These are phyloP conservation scores for Taiwanofungus camphoratus DNA, from an alignment of 1,284 basidiomycete species.

Conservation along the genomic window DNA sequence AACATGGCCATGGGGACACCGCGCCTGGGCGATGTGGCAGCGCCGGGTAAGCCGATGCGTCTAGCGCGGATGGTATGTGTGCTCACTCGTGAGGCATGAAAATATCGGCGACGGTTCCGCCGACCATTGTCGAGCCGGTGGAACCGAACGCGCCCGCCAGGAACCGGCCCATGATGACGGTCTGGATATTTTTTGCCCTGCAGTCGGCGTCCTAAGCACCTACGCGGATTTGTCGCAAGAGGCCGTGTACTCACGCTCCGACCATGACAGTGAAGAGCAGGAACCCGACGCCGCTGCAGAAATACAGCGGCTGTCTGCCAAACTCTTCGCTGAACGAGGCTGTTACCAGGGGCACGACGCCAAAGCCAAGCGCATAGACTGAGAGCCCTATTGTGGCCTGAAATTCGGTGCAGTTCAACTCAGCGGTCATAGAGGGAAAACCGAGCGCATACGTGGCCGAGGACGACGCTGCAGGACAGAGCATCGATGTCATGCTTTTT, in stretches of 20 bases:
- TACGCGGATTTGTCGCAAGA: background rate
- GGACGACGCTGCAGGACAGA: slow-evolving; percentile 44
- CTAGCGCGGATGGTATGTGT: too few relatives aligned
- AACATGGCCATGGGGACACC: slow-evolving; percentile 72
- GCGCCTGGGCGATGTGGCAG: too few relatives aligned
- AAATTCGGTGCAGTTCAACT: slow-evolving; percentile 53
- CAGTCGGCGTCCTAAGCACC: background rate
- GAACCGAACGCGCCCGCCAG: slow-evolving; percentile 66
- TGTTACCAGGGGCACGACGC: slow-evolving; percentile 61
- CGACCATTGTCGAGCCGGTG: slow-evolving; percentile 71
- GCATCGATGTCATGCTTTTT: background rate
- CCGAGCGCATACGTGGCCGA: slow-evolving; percentile 54
- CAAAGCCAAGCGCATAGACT: slow-evolving; percentile 66
- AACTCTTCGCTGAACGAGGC: slow-evolving; percentile 78
- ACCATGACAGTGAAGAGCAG: slow-evolving; percentile 56
- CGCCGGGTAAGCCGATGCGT: too few relatives aligned
- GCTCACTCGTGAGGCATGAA: slow-evolving; percentile 54
- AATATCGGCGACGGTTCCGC: slow-evolving; percentile 72
- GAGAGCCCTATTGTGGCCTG: slow-evolving; percentile 58
- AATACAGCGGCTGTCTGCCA: slow-evolving; percentile 65
- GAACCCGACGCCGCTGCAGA: slow-evolving; percentile 51
- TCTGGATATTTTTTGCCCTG: slow-evolving; percentile 63
- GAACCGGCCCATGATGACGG: slow-evolving; percentile 63
- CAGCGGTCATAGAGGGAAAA: slow-evolving; percentile 56
- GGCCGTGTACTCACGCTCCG: slow-evolving; percentile 44